These are phyloP conservation scores for Neoascochyta sp. DNA, from an alignment of 2,329 filamentous ascomycete genomes.

Conservation along the genomic window DNA sequence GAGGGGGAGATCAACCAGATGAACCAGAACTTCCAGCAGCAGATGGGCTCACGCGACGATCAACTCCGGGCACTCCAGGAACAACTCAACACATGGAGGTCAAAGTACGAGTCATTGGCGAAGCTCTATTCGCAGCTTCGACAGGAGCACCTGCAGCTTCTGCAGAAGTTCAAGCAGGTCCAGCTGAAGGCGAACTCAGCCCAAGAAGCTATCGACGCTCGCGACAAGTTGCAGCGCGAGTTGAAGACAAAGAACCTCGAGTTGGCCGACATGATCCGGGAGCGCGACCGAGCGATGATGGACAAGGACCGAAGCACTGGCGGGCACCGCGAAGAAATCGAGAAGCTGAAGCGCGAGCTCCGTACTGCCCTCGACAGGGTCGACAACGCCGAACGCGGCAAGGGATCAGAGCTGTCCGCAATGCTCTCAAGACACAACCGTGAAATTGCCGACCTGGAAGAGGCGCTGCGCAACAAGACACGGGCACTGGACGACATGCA, in stretches of 20 bases:
- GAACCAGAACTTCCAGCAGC: conserved; percentile 77
- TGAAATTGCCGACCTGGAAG: conserved; percentile 94
- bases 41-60: conserved; percentile 85
- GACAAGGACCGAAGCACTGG: conserved; percentile 87
- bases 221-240: conserved; percentile 93
- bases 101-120: conserved; percentile 93
- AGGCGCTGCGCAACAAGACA: conserved; percentile 82
- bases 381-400: conserved; percentile 86
- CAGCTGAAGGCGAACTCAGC: conserved; percentile 96
- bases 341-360: conserved; percentile 91
- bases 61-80: conserved; percentile 90
- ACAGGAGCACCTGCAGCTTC: conserved; percentile 87
- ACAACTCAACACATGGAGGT: conserved; percentile 95
- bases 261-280: conserved; percentile 95
- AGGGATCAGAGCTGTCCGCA: conserved; percentile 90
- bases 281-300: conserved; percentile 87
- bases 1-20: conserved; percentile 83
- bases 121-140: conserved; percentile 96
- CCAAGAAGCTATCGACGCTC: conserved; percentile 90
- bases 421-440: conserved; percentile 96
- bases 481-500: conserved; percentile 81
- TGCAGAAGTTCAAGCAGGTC: conserved; percentile 94
- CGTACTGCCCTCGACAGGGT: conserved; percentile 87
- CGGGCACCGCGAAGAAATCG: conserved; percentile 85
- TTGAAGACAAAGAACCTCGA: conserved; percentile 99